These are phyloP conservation scores for Prorocentrum cordatum DNA, from an alignment of 169 alveolate species.

Conservation along the genomic window DNA sequence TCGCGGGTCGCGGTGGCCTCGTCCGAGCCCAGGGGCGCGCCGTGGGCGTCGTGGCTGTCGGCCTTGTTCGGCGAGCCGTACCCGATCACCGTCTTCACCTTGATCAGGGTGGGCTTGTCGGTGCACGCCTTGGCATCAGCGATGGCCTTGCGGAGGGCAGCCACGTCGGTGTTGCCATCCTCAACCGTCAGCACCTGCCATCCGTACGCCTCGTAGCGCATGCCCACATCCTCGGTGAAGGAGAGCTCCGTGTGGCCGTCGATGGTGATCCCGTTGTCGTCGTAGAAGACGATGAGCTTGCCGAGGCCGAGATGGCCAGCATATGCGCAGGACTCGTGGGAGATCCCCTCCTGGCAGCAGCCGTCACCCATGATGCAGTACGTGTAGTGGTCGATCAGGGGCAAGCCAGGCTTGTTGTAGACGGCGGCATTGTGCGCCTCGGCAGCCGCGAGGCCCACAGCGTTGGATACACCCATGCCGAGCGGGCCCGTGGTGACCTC, in stretches of 20 bases:
- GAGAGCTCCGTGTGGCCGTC: constrained; percentile 78
- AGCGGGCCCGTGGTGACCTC: constrained; percentile 78
- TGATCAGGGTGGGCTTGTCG: constrained; percentile 35
- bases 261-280: constrained; percentile 76
- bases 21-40: constrained; percentile 37
- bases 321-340: constrained; percentile 79
- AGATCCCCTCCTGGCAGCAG: constrained; percentile 73
- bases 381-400: constrained; percentile 72
- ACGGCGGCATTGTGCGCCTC: constrained; percentile 73
- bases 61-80: constrained; percentile 34
- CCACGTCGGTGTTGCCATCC: background rate
- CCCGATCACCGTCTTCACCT: constrained; percentile 30
- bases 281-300: constrained; percentile 76
- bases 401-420: constrained; percentile 70
- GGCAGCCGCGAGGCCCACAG: constrained; percentile 75
- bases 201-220: constrained; percentile 16
- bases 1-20: constrained; percentile 74
- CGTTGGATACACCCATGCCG: constrained; percentile 75
- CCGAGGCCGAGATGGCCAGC: constrained; percentile 81
- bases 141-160: constrained; percentile 23
- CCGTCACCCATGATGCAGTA: constrained; percentile 74
- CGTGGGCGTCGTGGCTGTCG: constrained; percentile 80
- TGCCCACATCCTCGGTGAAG: constrained; percentile 74
- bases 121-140: constrained; percentile 16
- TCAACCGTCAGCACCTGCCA: background rate